Conservation (phyloP, 345 rosid genomes). For the Eucalyptus caleyi region DNA sequence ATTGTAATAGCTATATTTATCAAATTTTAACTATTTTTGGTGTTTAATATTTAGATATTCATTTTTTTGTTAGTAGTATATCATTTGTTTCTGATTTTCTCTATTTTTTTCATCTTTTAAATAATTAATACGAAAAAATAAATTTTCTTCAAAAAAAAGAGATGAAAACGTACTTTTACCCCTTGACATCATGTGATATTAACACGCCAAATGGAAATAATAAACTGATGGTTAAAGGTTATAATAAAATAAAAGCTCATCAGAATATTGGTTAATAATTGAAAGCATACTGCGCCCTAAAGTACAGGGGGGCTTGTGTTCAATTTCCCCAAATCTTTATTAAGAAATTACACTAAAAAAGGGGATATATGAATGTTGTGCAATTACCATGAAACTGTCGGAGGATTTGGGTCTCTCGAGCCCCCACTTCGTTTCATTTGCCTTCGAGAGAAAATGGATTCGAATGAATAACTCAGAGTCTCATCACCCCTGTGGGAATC, state of each 20-base stretch:
- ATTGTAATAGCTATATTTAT: no score
- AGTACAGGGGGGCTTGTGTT: background rate
- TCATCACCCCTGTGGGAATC: background rate
- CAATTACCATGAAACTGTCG: background rate
- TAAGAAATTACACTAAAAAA: background rate
- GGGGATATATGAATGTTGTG: background rate
- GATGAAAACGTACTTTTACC: background rate
- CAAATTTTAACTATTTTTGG: no score
- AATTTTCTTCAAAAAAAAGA: background rate
- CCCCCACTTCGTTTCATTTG: background rate
- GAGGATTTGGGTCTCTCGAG: background rate
- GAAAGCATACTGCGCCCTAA: background rate
- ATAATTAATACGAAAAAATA: no score
- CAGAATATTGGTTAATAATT: background rate
- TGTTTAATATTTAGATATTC: no score
- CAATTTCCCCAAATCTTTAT: background rate
- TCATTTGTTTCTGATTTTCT: no score
- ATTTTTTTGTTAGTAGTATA: no score
- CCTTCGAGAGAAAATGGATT: no score
- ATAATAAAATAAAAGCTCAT: background rate
- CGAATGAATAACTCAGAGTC: background rate
- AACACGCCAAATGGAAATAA: no score
- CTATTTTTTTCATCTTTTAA: no score
- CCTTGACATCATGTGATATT: background rate
- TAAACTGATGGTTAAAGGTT: background rate